phyloP scores from a whole-genome alignment of 75 land plant genomes.

The Cunninghamia lanceolata region DNA sequence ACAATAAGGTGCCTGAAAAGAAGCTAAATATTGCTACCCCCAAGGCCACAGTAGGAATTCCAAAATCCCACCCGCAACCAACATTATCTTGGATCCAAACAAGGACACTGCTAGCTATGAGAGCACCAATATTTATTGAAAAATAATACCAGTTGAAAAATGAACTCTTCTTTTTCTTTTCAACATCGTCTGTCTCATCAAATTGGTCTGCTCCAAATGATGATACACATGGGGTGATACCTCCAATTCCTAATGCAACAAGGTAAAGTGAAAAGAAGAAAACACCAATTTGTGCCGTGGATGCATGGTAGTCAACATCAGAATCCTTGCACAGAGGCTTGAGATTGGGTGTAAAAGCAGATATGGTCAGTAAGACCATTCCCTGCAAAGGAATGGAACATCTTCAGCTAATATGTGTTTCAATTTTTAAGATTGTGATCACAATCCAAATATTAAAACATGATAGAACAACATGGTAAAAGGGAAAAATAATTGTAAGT shows the following conservation, averaged over 20 bases:
- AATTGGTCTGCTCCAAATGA: slow-evolving; percentile 67
- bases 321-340: slow-evolving; percentile 20
- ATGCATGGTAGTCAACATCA: slow-evolving; percentile 15
- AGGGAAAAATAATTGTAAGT: no score
- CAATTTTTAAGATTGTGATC: background rate
- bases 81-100: slow-evolving; percentile 59
- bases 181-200: slow-evolving; percentile 38
- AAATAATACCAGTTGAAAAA: slow-evolving; percentile 71
- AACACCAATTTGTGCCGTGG: slow-evolving; percentile 22
- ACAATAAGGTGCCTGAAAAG: slow-evolving; percentile 31
- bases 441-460: background rate
- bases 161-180: slow-evolving; percentile 37
- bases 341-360: slow-evolving; percentile 30
- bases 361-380: slow-evolving; percentile 31
- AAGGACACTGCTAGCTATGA: slow-evolving; percentile 35
- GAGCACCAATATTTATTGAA: slow-evolving; percentile 45
- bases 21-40: slow-evolving; percentile 33
- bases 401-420: background rate
- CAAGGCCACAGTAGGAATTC: slow-evolving; percentile 29
- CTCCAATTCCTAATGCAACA: slow-evolving; percentile 58
- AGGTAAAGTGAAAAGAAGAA: slow-evolving; percentile 48
- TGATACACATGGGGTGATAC: slow-evolving; percentile 38
- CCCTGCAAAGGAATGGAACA: slow-evolving; percentile 25
- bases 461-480: background rate
- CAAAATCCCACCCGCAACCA: slow-evolving; percentile 47